These are phyloP conservation scores for Hemisphaericaspora lyxosophila DNA, from an alignment of 1,139 yeast species.

Conservation along the genomic window DNA sequence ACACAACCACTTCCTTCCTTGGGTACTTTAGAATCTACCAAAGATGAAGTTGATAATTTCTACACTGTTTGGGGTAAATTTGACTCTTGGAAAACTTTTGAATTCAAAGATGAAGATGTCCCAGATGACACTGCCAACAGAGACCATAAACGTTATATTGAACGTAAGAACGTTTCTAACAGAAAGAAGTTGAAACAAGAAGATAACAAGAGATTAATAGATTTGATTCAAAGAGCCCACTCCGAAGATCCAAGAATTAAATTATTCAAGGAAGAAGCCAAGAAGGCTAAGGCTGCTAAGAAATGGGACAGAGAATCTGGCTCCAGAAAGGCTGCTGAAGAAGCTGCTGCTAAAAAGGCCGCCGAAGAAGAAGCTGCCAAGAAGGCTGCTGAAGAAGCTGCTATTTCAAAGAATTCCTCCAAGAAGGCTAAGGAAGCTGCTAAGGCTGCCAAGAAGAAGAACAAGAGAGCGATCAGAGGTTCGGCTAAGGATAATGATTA, in stretches of 20 bases:
- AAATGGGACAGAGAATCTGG: constrained; percentile 99
- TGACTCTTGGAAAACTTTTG: constrained; percentile 98
- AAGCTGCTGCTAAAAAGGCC: constrained; percentile 75
- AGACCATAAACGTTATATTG: constrained; percentile 98
- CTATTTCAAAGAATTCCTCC: constrained; percentile 60
- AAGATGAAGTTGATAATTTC: constrained; percentile 85
- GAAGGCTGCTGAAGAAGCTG: constrained; percentile 77
- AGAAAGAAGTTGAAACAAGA: constrained; percentile 98
- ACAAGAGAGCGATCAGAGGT: constrained; percentile 89
- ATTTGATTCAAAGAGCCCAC: constrained; percentile 84
- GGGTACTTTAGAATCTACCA: constrained; percentile 67
- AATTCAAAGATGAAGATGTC: constrained; percentile 97
- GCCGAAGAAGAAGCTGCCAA: constrained; percentile 78
- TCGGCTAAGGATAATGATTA: constrained; percentile 82
- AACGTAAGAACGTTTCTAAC: constrained; percentile 93
- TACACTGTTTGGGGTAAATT: constrained; percentile 92
- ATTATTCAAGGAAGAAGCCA: constrained; percentile 88
- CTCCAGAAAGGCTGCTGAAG: constrained; percentile 92
- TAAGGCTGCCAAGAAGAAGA: constrained; percentile 93
- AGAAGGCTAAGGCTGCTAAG: constrained; percentile 89
- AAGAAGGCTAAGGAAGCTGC: constrained; percentile 98
- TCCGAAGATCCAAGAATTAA: constrained; percentile 93
- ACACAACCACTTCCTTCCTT: constrained; percentile 83
- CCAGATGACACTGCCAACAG: constrained; percentile 99
- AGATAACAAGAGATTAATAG: constrained; percentile 87